These are phyloP conservation scores for Amyloporia xantha DNA, from an alignment of 768 basidiomycete species.

Conservation along the genomic window DNA sequence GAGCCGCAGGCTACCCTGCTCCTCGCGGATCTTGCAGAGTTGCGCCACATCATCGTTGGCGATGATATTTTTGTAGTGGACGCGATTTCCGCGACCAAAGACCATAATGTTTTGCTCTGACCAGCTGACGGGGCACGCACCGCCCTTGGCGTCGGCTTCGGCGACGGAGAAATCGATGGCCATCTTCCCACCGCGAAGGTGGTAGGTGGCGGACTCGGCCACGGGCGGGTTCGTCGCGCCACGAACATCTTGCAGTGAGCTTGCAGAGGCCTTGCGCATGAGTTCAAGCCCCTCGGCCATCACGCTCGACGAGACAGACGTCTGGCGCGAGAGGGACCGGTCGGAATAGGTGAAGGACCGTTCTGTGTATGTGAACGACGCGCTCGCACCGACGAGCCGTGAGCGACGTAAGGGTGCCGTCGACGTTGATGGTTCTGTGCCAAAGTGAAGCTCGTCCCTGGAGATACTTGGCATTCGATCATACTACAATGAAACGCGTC, in stretches of 20 bases:
- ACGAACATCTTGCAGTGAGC: not conserved
- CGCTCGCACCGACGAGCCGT: not conserved
- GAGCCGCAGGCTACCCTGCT: slow-evolving; percentile 37
- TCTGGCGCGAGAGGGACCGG: not conserved
- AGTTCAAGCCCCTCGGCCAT: not conserved
- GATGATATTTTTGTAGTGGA: slow-evolving; percentile 43
- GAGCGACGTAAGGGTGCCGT: not conserved
- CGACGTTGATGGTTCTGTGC: not conserved
- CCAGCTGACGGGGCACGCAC: slow-evolving; percentile 28
- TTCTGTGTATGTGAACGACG: not conserved
- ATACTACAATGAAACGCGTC: not conserved
- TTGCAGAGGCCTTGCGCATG: not conserved
- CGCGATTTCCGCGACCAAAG: slow-evolving; percentile 48
- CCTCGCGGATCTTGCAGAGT: slow-evolving; percentile 42
- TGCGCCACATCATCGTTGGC: slow-evolving; percentile 32
- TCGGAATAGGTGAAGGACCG: not conserved
- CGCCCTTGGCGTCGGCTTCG: not conserved
- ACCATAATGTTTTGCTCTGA: slow-evolving; percentile 39
- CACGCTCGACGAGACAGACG: not conserved
- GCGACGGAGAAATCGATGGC: slow-evolving; percentile 3
- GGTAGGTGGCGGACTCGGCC: not conserved
- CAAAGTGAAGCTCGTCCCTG: not conserved
- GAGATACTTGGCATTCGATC: not conserved
- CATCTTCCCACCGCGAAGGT: not conserved
- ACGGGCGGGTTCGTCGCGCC: not conserved